Base-by-base conservation (phyloP, 2,329 filamentous ascomycete species). In the Diaporthe batatas region DNA sequence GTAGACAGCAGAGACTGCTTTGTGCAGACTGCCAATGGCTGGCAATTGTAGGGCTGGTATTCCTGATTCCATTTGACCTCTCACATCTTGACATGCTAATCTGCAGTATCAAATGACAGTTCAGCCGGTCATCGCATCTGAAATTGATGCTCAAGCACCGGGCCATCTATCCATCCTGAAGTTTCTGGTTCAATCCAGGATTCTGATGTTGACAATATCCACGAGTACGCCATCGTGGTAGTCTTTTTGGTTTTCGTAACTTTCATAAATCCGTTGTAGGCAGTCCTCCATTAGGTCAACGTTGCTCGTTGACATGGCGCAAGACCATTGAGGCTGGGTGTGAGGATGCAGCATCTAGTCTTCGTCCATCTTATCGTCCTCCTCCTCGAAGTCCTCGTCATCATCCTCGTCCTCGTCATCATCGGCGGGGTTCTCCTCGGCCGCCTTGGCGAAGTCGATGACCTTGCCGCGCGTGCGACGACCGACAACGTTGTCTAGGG, bases 401-500 rank as follows among this genome's bases (percentile, higher is more conserved):
- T 90, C 90, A 58, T 91, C 92, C 0, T 96, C 93, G 57, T 95
- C 94, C 39, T 96, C 92, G 18, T 94, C 93, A 6, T 95, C 93
- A n/a, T 91, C 90, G 76, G 87, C 90, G 59, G 90, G 91, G 78
- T 93, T 89, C 83, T 97, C 91, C 83, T 93, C 88, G 34, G 94
- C 94, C 25, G 95, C 95, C 86, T 97, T 95, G 79, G 93, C 93
- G 84, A 94, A 98, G 88, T 98, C 94, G 82, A 98, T 98, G 80
- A 91, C 89, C 83, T 94, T 94, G 81, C 95, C 95, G 80, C 96
- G 96, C 76, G 96, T 98, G 83, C 96, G 96, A 79, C 92, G 90
- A 75, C 92, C 92, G 80, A 98, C 91, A 82, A 98, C 97, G 89
- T 98, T 98, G 82, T 90, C 90, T 72, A 90, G 86, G 81, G 97